Evolutionary conservation across 257 asterid species (phyloP), one percentile per base, ranked within the genome.

Genomic region (Solanum pennellii): DNA sequence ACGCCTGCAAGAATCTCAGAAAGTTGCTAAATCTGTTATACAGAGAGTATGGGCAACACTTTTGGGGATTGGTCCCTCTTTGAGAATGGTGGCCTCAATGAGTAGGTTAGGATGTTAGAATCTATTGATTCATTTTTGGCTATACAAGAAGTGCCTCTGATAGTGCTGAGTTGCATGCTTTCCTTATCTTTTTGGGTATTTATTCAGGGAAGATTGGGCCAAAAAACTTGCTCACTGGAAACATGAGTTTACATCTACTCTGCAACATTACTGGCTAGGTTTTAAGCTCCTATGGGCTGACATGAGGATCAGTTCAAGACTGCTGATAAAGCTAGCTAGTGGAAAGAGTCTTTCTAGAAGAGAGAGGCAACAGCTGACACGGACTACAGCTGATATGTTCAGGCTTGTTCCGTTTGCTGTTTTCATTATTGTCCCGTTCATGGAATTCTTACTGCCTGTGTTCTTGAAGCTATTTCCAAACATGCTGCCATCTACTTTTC

Each of bases 321-420:
- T 95, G 91, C 88, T 96, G 91, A 75, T 90, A 92, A 96, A 95
- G 90, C 97, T 96, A 89, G 96, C 95, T 75, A 91, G 95, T 85
- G 99, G 99, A 85, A 96, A 83, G 90, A 92, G 93, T 90, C 96
- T 96, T 73, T 94, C 99, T 87, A 92, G 99, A 86, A 93, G 99
- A 91, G 98, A 96, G 94, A 93, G 95, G 88, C 97, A 95, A 88
- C 99, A 96, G 88, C 96, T 96, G 33, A 96, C 98, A 60, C 92
- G 98, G 86, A 95, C 99, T 39, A 94, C 99, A 76, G 98, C 98
- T 88, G 99, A 96, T 94, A 96, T 96, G 76, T 96, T 96, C 92
- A 94, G 99, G 92, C 97, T 96, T 73, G 98, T 96, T 72, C 99
- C 98, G 9, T 86, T 96, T 91, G 98, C 99, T 44, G 97, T 96